Evolutionary conservation across 495 filamentous ascomycete species (phyloP).

Genomic region (Daldinia caldariorum): DNA sequence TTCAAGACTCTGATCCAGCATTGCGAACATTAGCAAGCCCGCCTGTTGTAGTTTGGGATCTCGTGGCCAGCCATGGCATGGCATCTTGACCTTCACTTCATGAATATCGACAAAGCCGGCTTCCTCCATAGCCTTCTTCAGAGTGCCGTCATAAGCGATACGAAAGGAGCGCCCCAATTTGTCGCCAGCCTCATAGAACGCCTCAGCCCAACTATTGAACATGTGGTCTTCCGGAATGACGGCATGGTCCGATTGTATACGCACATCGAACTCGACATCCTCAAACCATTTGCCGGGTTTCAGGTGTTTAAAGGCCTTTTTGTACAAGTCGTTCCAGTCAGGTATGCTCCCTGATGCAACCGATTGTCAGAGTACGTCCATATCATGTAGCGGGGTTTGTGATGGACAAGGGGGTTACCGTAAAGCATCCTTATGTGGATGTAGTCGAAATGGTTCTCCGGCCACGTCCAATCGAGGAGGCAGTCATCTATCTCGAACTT

Average conservation of each 20-base stretch:
- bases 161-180: slow-evolving; percentile 14
- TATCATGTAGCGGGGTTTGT: neutral
- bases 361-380: neutral
- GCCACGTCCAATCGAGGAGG: slow-evolving; percentile 29
- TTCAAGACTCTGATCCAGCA: slow-evolving; percentile 27
- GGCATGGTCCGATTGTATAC: slow-evolving; percentile 19
- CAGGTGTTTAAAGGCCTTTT: slow-evolving; percentile 20
- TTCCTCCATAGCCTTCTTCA: slow-evolving; percentile 15
- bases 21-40: slow-evolving; percentile 18
- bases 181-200: slow-evolving; percentile 8
- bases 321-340: slow-evolving; percentile 17
- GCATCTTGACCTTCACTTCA: slow-evolving; percentile 23
- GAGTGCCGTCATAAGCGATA: slow-evolving; percentile 9
- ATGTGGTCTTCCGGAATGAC: slow-evolving; percentile 19
- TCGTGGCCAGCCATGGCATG: slow-evolving; percentile 24
- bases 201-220: slow-evolving; percentile 17
- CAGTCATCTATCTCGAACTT: slow-evolving; percentile 36
- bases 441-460: slow-evolving; percentile 24
- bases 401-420: slow-evolving; percentile 8
- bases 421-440: slow-evolving; percentile 27
- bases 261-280: slow-evolving; percentile 19
- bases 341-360: slow-evolving; percentile 15
- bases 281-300: slow-evolving; percentile 23
- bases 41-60: slow-evolving; percentile 28
- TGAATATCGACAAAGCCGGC: slow-evolving; percentile 23